Conservation (phyloP, 768 basidiomycete genomes). For the Rhizopogon vesiculosus region DNA sequence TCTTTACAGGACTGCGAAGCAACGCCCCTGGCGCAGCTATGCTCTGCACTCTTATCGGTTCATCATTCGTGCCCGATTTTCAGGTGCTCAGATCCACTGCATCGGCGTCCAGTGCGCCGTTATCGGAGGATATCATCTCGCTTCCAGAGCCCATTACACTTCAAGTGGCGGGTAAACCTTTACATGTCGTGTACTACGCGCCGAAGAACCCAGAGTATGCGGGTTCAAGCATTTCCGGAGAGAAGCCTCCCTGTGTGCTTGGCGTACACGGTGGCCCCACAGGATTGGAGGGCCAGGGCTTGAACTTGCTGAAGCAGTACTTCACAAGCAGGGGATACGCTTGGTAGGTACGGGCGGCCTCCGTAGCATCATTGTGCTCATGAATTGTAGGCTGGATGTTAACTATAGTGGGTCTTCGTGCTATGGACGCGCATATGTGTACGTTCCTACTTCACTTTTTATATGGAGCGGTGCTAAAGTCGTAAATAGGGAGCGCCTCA, state of each 20-base stretch:
- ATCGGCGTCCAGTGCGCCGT: slow-evolving; percentile 1
- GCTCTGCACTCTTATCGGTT: slow-evolving; percentile 19
- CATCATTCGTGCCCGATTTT: slow-evolving; percentile 19
- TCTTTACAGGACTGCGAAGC: slow-evolving; percentile 29
- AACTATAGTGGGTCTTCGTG: slow-evolving; percentile 76
- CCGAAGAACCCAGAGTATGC: slow-evolving; percentile 61
- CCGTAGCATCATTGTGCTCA: not conserved
- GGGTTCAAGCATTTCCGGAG: slow-evolving; percentile 37
- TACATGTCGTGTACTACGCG: slow-evolving; percentile 63
- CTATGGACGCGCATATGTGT: slow-evolving; percentile 66
- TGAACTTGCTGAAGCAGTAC: slow-evolving; percentile 55
- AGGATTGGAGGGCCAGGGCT: slow-evolving; percentile 34
- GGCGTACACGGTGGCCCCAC: slow-evolving; percentile 75
- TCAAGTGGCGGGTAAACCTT: slow-evolving; percentile 25
- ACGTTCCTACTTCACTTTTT: slow-evolving; percentile 33
- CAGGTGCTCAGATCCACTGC: slow-evolving; percentile 21
- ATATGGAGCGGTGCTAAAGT: slow-evolving; percentile 55
- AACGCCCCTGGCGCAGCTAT: slow-evolving; percentile 28
- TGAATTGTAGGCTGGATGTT: slow-evolving; percentile 44
- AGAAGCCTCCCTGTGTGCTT: slow-evolving; percentile 66
- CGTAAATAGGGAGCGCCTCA: slow-evolving; percentile 53
- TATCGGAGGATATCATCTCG: slow-evolving; percentile 32
- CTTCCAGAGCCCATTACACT: slow-evolving; percentile 45
- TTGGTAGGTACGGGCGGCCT: slow-evolving; percentile 32
- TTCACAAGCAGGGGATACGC: slow-evolving; percentile 70